phyloP scores from a whole-genome alignment of 2,329 filamentous ascomycete genomes.

The Ophiostoma populinum region DNA sequence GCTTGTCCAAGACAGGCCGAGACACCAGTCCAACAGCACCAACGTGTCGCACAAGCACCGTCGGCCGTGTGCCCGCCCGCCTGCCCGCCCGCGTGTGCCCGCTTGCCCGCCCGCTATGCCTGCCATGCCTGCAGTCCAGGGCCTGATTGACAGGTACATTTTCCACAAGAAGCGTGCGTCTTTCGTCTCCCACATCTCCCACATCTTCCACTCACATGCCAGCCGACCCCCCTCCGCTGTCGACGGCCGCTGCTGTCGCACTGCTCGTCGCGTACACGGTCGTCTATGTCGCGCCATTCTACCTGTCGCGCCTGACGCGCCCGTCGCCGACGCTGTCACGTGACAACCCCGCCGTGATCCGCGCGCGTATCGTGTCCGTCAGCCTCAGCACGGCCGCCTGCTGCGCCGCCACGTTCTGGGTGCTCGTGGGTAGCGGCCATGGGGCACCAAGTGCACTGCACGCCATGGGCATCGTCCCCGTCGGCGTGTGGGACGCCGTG shows the following conservation, averaged over 20 bases:
- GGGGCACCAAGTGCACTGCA: conserved; percentile 38
- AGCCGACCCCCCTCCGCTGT: conserved; percentile 20
- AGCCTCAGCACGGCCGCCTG: conserved; percentile 56
- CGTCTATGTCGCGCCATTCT: conserved; percentile 81
- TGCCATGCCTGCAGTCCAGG: conserved; percentile 12
- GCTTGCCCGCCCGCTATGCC: background rate
- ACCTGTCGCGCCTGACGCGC: conserved; percentile 62
- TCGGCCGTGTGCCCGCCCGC: background rate
- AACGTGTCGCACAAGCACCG: no score
- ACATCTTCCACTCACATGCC: background rate
- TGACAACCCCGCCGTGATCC: conserved; percentile 80
- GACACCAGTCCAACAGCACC: no score
- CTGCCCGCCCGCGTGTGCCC: background rate
- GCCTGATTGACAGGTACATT: conserved; percentile 13
- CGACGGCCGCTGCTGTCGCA: conserved; percentile 19
- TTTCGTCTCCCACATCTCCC: background rate
- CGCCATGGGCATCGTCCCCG: conserved; percentile 66
- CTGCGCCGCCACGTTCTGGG: conserved; percentile 45
- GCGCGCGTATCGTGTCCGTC: conserved; percentile 67
- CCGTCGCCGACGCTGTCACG: conserved; percentile 64
- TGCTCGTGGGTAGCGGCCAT: conserved; percentile 41
- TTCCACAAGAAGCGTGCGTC: conserved; percentile 11
- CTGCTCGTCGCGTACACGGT: conserved; percentile 51
- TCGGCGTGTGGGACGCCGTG: conserved; percentile 45
- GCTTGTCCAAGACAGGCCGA: background rate